Evolutionary conservation across 169 alveolate genomes (phyloP).

Genomic region (Cryptosporidium bovis): DNA sequence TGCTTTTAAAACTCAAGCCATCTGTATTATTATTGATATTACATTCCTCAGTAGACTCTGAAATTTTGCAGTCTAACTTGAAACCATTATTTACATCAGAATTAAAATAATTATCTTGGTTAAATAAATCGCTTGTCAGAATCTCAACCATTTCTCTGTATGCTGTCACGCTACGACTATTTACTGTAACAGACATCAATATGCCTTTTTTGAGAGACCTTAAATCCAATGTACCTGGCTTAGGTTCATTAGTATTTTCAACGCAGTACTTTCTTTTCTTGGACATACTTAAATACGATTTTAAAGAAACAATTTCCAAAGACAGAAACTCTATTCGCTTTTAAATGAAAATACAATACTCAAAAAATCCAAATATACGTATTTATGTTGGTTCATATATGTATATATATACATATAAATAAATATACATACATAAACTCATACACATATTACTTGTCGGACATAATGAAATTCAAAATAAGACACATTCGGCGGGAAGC

Average conservation of each 20-base stretch:
- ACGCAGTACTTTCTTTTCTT: conserved; percentile 33
- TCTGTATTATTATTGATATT: neutral
- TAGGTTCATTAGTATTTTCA: neutral
- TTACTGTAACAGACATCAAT: conserved; percentile 58
- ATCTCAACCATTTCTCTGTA: conserved; percentile 35
- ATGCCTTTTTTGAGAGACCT: conserved; percentile 21
- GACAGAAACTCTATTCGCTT: too few relatives aligned
- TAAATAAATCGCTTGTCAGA: neutral
- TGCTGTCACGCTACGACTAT: conserved; percentile 29
- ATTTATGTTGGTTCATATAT: too few relatives aligned
- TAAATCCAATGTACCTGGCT: conserved; percentile 1
- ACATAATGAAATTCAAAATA: too few relatives aligned
- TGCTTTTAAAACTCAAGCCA: neutral
- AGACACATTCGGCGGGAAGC: neutral
- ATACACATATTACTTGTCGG: too few relatives aligned
- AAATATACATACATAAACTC: neutral
- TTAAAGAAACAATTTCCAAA: too few relatives aligned
- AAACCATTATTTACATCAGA: too few relatives aligned
- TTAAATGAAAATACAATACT: too few relatives aligned
- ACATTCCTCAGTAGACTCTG: too few relatives aligned
- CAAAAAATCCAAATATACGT: too few relatives aligned
- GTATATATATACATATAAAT: neutral
- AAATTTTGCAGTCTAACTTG: too few relatives aligned
- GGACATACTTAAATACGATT: neutral
- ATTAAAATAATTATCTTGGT: neutral